A percentile compares a stretch with the other conserved stretches of the same genome.
These are phyloP conservation scores for Apostasia ramifera DNA, from an alignment of 106 monocot genomes.

Conservation along the genomic window DNA sequence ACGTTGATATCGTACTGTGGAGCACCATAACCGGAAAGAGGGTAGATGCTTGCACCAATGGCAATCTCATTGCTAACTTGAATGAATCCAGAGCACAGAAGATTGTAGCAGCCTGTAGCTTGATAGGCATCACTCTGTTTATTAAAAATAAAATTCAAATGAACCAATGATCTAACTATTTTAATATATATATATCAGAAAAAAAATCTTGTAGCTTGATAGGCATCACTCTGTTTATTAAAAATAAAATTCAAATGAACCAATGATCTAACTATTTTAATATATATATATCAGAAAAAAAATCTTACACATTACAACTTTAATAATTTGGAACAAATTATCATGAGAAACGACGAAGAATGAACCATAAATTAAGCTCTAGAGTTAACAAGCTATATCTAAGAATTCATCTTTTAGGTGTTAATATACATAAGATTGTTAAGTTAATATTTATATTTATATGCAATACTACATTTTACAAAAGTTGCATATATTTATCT, in stretches of 20 bases:
- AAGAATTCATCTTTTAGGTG: too few species aligned
- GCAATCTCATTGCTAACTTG: conserved; percentile 79
- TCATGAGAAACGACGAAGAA: neutral
- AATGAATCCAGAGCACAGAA: conserved; percentile 82
- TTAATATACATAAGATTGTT: too few species aligned
- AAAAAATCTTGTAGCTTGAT: conserved; percentile 85
- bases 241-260: neutral
- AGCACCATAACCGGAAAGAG: conserved; percentile 44
- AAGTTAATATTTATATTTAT: too few species aligned
- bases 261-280: too few species aligned
- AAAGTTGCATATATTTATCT: too few species aligned
- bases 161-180: too few species aligned
- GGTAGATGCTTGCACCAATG: conserved; percentile 83
- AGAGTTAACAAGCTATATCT: too few species aligned
- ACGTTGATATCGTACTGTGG: conserved; percentile 82
- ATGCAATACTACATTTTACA: too few species aligned
- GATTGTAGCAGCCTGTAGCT: conserved; percentile 87
- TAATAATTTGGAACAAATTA: neutral
- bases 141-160: neutral
- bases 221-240: conserved; percentile 64
- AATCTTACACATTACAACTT: conserved; percentile 7
- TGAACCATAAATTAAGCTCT: neutral
- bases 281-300: too few species aligned
- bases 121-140: conserved; percentile 80
- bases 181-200: too few species aligned